phyloP scores from a whole-genome alignment of 768 basidiomycete genomes.

The Podaxis sp. region DNA sequence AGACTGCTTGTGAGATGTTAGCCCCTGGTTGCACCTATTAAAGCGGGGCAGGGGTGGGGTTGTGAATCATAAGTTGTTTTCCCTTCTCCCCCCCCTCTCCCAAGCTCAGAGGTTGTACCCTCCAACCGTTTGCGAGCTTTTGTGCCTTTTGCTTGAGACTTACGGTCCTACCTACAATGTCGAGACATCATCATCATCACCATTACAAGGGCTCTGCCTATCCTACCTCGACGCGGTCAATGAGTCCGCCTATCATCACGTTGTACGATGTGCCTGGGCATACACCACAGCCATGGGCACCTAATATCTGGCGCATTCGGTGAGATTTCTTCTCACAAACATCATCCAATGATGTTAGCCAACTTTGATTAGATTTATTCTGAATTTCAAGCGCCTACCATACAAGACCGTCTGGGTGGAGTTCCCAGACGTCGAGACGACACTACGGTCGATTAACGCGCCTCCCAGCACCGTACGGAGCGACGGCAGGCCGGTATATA shows the following conservation, averaged over 20 bases:
- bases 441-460: conserved; percentile 56
- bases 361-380: conserved; percentile 48
- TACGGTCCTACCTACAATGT: not conserved
- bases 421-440: conserved; percentile 64
- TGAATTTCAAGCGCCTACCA: conserved; percentile 74
- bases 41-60: not conserved
- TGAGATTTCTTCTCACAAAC: conserved; percentile 21
- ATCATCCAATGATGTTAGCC: conserved; percentile 4
- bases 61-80: not conserved
- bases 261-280: conserved; percentile 67
- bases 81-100: not conserved
- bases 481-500: conserved; percentile 63
- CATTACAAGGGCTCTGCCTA: conserved; percentile 2
- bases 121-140: not conserved
- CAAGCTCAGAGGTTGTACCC: not conserved
- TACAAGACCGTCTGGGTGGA: conserved; percentile 74
- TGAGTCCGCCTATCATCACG: conserved; percentile 45
- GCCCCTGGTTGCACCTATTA: not conserved
- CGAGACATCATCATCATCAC: conserved; percentile 8
- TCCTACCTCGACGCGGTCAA: not conserved
- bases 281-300: conserved; percentile 69
- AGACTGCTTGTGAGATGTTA: not conserved
- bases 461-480: conserved; percentile 50
- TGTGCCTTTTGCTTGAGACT: not conserved
- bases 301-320: conserved; percentile 75